These are phyloP conservation scores for Aspergillus sojae DNA, from an alignment of 2,329 filamentous ascomycete genomes.

Conservation along the genomic window DNA sequence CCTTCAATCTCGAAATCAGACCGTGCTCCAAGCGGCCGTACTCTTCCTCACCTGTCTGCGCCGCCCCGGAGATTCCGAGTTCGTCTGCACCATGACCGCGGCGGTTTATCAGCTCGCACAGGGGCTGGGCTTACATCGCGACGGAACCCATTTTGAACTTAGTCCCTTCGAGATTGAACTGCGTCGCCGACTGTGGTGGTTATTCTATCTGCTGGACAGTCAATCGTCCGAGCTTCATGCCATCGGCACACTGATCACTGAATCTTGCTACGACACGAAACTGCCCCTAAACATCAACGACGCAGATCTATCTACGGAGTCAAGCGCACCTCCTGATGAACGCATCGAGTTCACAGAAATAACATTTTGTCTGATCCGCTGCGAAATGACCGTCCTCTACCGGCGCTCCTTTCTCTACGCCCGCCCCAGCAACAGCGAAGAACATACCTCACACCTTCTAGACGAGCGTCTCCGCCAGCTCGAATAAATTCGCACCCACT, in stretches of 20 bases:
- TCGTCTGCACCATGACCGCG: not conserved
- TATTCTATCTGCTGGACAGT: constrained; percentile 49
- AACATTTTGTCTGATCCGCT: not conserved
- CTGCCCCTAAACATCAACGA: not conserved
- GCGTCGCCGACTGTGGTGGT: constrained; percentile 53
- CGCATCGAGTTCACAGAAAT: not conserved
- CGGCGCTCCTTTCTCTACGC: not conserved
- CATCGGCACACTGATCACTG: not conserved
- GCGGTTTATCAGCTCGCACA: constrained; percentile 26
- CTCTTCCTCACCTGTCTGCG: constrained; percentile 56
- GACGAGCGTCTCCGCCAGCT: not conserved
- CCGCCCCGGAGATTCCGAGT: not conserved
- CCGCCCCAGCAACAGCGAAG: not conserved
- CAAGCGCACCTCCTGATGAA: not conserved
- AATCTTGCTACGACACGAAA: not conserved
- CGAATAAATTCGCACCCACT: not conserved
- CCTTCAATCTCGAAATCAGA: constrained; percentile 58
- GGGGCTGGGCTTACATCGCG: constrained; percentile 38
- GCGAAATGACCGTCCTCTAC: not conserved
- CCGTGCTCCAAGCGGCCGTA: constrained; percentile 60
- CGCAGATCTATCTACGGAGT: not conserved
- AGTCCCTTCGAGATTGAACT: constrained; percentile 50
- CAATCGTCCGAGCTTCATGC: constrained; percentile 47
- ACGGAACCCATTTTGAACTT: constrained; percentile 48
- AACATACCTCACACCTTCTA: not conserved